Base-by-base conservation (phyloP, 2,329 filamentous ascomycete species). In the Apiospora saccharicola region DNA sequence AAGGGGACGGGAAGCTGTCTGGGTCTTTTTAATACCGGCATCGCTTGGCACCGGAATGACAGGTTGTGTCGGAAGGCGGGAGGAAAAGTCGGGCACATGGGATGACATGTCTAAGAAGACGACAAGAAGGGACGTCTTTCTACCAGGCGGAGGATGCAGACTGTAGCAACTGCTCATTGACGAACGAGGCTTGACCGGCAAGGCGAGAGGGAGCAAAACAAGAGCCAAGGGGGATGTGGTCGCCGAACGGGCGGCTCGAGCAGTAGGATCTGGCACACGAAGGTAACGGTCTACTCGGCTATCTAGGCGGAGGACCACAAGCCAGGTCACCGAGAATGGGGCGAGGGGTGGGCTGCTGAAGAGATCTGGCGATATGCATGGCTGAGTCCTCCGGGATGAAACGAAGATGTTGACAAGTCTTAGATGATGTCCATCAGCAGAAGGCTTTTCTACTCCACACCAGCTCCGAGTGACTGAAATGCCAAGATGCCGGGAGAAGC, bases 241-340 rank as follows among this genome's bases (percentile, higher is more conserved):
- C 41, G 44, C 67, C 67, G 67, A 68, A 46, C 41, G 47, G 19
- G n/a, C 41, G 24, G 67, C 43, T 46, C n/a, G 26, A 68, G 46
- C 41, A 46, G 26, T n/a, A 44, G 67, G 41, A 34, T 34, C 67
- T 47, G 57, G 57, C 44, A 68, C 67, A 44, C 57, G 19, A 67
- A 34, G 44, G 69, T 71, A 67, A 71, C 53, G 69, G 69, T 37
- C 51, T 30, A 24, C 53, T 64, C 69, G 69, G 51, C 53, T 71
- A 71, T 34, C 57, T 61, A 49, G 53, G 69, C 67, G 67, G 44
- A 30, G 67, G 43, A 34, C 47, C 67, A 69, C 67, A 46, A 69
- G 44, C 44, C 44, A 37, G 67, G 16, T 37, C 44, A 49, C 44
- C 44, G 67, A 49, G 26, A 16, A 69, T 26, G 67, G 67, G 67